Evolutionary conservation across 495 filamentous ascomycete genomes (phyloP).

Genomic region (Neurospora sp.): DNA sequence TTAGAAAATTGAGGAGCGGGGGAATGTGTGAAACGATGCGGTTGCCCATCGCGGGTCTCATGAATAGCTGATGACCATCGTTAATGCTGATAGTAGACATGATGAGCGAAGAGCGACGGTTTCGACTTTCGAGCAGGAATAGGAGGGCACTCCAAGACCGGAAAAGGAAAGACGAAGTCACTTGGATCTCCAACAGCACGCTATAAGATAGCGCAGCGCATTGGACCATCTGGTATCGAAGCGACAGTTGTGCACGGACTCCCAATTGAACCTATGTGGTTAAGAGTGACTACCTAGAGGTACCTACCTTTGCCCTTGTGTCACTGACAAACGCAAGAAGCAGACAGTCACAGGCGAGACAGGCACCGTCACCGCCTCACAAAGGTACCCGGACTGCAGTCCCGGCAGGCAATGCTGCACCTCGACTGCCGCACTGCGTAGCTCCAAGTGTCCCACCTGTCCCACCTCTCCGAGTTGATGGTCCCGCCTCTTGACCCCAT

Average conservation of each 20-base stretch:
- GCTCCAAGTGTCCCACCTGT: neutral
- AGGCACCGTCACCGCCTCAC: neutral
- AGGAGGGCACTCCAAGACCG: neutral
- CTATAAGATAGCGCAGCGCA: neutral
- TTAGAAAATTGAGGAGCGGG: neutral
- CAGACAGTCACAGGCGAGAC: too few relatives aligned
- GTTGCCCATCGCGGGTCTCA: neutral
- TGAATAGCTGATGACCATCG: neutral
- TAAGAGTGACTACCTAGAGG: neutral
- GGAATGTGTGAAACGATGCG: neutral
- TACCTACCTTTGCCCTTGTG: neutral
- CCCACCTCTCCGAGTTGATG: neutral
- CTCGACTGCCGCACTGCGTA: neutral
- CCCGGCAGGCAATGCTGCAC: neutral
- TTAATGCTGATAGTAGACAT: neutral
- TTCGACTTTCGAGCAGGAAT: neutral
- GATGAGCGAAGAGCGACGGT: neutral
- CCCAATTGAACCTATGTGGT: neutral
- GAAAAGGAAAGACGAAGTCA: neutral
- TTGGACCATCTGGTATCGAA: neutral
- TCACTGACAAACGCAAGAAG: neutral
- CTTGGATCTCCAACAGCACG: neutral
- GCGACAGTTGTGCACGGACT: neutral
- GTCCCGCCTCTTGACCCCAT: neutral
- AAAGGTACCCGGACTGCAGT: neutral